Evolutionary conservation across 257 asterid genomes (phyloP).

Genomic region (Forsythia suspensa): DNA sequence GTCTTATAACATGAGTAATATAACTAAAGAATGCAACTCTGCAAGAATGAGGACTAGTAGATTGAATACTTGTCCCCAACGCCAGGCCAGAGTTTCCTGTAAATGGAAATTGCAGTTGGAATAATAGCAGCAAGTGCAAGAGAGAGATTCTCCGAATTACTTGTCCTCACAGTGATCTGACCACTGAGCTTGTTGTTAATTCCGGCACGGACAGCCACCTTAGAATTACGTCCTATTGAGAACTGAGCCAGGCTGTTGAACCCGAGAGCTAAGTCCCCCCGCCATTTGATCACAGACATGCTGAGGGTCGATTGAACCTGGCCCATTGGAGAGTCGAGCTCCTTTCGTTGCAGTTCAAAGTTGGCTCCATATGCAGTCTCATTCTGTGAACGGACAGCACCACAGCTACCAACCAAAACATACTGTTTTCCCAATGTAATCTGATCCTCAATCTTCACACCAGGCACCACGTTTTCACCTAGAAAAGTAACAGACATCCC

Average conservation of each 20-base stretch:
- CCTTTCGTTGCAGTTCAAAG: slow-evolving; percentile 81
- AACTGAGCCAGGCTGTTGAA: slow-evolving; percentile 75
- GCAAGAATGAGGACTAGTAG: slow-evolving; percentile 46
- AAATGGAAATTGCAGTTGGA: slow-evolving; percentile 67
- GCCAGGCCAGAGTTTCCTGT: slow-evolving; percentile 69
- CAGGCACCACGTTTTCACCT: slow-evolving; percentile 84
- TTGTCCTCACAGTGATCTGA: slow-evolving; percentile 82
- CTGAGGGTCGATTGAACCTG: slow-evolving; percentile 87
- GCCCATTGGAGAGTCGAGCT: slow-evolving; percentile 77
- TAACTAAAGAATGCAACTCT: slow-evolving; percentile 26
- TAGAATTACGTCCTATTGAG: slow-evolving; percentile 66
- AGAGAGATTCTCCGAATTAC: slow-evolving; percentile 92
- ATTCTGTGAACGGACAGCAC: slow-evolving; percentile 64
- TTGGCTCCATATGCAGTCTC: slow-evolving; percentile 95
- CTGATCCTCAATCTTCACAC: slow-evolving; percentile 81
- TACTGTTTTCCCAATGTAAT: slow-evolving; percentile 67
- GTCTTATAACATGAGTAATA: slow-evolving; percentile 14
- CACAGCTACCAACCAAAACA: slow-evolving; percentile 76
- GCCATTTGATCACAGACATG: slow-evolving; percentile 81
- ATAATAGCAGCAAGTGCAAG: slow-evolving; percentile 79
- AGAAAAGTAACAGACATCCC: slow-evolving; percentile 75
- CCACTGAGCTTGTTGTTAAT: slow-evolving; percentile 93
- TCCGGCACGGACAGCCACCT: slow-evolving; percentile 91
- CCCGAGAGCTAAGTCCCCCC: slow-evolving; percentile 88
- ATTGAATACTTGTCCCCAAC: slow-evolving; percentile 58